phyloP scores from a whole-genome alignment of 2,329 filamentous ascomycete species.

The Arachnopeziza araneosa region DNA sequence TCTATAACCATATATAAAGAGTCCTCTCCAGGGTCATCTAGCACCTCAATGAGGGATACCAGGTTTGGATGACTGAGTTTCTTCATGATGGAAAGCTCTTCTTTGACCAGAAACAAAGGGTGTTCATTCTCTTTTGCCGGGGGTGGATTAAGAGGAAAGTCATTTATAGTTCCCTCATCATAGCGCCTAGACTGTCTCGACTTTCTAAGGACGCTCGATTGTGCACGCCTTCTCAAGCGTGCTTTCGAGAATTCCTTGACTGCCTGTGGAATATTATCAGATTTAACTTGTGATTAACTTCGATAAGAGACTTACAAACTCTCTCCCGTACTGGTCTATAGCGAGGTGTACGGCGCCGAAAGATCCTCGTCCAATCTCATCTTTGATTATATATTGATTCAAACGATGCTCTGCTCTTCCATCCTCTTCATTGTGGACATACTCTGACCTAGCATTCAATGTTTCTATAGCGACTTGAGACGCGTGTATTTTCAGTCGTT shows the following conservation, averaged over 20 bases:
- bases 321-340: conserved; percentile 80
- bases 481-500: conserved; percentile 45
- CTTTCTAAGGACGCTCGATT: conserved; percentile 77
- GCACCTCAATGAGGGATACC: conserved; percentile 87
- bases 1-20: conserved; percentile 98
- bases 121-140: conserved; percentile 48
- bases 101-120: conserved; percentile 80
- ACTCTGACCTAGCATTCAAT: conserved; percentile 81
- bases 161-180: conserved; percentile 43
- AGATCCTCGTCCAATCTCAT: conserved; percentile 94
- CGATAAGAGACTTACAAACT: conserved; percentile 65
- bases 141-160: too few relatives aligned
- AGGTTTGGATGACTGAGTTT: conserved; percentile 92
- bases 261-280: conserved; percentile 50
- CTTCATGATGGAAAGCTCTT: conserved; percentile 99
- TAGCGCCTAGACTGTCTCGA: conserved; percentile 32
- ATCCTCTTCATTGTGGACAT: conserved; percentile 75
- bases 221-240: conserved; percentile 81
- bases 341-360: conserved; percentile 92
- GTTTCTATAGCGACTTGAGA: conserved; percentile 55
- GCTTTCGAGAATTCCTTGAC: conserved; percentile 98
- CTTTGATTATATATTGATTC: conserved; percentile 90
- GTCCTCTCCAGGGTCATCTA: conserved; percentile 93
- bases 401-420: conserved; percentile 77
- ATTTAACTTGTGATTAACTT: not conserved